phyloP scores from a whole-genome alignment of 2,329 filamentous ascomycete genomes.

The Xylaria sp. region DNA sequence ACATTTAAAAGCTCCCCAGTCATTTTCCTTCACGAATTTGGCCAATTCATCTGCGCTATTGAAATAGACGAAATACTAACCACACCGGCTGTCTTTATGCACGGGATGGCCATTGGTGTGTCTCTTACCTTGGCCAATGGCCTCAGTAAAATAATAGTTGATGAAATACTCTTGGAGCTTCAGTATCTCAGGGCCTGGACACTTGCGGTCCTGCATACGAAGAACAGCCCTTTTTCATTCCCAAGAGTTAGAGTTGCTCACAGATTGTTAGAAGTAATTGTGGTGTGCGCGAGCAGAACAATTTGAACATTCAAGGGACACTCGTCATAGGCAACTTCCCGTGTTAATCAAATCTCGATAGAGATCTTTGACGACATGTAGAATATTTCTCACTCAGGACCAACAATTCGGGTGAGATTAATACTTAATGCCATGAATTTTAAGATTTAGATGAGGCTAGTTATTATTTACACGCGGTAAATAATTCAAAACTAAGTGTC shows the following conservation, averaged over 20 bases:
- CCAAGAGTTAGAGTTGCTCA: conserved; percentile 4
- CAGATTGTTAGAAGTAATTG: too few relatives aligned
- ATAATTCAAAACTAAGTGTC: background rate
- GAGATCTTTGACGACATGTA: too few relatives aligned
- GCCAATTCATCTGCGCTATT: conserved; percentile 14
- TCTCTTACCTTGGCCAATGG: conserved; percentile 13
- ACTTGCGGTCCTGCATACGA: conserved; percentile 21
- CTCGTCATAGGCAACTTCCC: too few relatives aligned
- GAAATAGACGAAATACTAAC: conserved; percentile 15
- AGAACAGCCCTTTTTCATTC: conserved; percentile 20
- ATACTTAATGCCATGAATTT: background rate
- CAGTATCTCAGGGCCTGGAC: conserved; percentile 18
- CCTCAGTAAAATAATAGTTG: conserved; percentile 12
- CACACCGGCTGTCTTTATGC: background rate
- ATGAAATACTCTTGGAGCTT: conserved; percentile 18
- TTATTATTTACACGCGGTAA: background rate
- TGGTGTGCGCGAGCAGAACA: too few relatives aligned
- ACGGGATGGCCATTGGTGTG: conserved; percentile 8
- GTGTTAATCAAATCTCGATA: too few relatives aligned
- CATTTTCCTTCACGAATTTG: conserved; percentile 16
- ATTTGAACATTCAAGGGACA: too few relatives aligned
- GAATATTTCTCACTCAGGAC: too few relatives aligned
- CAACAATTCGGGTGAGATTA: too few relatives aligned
- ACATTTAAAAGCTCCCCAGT: conserved; percentile 10
- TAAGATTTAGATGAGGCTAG: background rate